A percentile compares a stretch with the other conserved stretches of the same genome.
phyloP scores from a whole-genome alignment of 2,329 filamentous ascomycete genomes.

The Hypoxylon sp. region DNA sequence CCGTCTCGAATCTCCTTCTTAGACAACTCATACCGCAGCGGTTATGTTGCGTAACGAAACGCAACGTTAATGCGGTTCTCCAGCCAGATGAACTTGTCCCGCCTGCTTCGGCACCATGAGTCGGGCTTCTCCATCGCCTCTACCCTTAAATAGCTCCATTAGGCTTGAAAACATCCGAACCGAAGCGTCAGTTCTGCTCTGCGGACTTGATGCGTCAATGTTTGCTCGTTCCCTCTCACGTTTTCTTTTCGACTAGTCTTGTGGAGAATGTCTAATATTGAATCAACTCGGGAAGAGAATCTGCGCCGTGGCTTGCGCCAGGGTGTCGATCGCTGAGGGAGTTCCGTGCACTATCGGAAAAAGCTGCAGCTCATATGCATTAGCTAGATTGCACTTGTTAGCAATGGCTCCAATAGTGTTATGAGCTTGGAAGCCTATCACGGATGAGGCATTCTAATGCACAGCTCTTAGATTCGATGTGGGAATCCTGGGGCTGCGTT shows the following conservation, averaged over 20 bases:
- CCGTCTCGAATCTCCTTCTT: slow-evolving; percentile 15
- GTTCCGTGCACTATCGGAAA: slow-evolving; percentile 25
- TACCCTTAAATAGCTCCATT: background rate
- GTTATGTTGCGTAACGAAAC: slow-evolving; percentile 31
- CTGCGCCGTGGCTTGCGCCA: slow-evolving; percentile 35
- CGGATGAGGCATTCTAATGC: background rate
- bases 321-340: slow-evolving; percentile 32
- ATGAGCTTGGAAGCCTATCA: slow-evolving; percentile 4
- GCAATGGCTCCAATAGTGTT: background rate
- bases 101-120: background rate
- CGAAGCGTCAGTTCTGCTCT: background rate
- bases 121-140: background rate
- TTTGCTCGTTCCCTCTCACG: slow-evolving; percentile 2
- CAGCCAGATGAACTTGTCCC: background rate
- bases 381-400: slow-evolving; percentile 7
- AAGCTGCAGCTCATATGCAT: slow-evolving; percentile 22
- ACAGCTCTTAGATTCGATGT: background rate
- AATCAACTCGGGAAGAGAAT: slow-evolving; percentile 15
- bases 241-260: slow-evolving; percentile 9
- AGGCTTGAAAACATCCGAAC: background rate
- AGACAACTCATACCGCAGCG: slow-evolving; percentile 38
- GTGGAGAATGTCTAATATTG: slow-evolving; percentile 31
- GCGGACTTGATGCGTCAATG: background rate
- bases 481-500: background rate
- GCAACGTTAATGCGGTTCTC: slow-evolving; percentile 6